phyloP scores from a whole-genome alignment of 495 filamentous ascomycete genomes.

The Lindgomyces ingoldianus region DNA sequence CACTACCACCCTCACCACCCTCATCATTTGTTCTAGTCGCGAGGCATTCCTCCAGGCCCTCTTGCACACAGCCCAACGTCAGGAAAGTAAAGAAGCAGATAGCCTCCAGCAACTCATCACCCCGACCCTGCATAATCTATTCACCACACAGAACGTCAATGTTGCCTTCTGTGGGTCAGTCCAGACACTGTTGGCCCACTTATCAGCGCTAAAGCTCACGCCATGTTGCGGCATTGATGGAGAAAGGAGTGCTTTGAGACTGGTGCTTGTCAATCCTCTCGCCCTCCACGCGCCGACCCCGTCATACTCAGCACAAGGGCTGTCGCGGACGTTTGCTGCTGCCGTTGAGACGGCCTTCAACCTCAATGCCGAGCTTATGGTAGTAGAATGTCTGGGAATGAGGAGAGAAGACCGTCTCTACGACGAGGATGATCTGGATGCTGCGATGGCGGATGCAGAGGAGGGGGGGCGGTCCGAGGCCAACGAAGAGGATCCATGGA shows the following conservation, averaged over 20 bases:
- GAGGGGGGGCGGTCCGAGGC: neutral
- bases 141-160: conserved; percentile 65
- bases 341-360: conserved; percentile 63
- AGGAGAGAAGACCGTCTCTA: conserved; percentile 35
- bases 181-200: conserved; percentile 73
- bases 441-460: neutral
- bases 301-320: conserved; percentile 82
- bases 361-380: conserved; percentile 27
- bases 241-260: conserved; percentile 33
- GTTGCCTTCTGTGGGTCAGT: conserved; percentile 72
- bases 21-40: conserved; percentile 71
- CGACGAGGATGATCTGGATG: conserved; percentile 10
- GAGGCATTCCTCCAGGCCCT: conserved; percentile 62
- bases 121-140: conserved; percentile 68
- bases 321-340: conserved; percentile 67
- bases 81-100: conserved; percentile 9
- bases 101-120: conserved; percentile 49
- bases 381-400: conserved; percentile 39
- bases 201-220: conserved; percentile 51
- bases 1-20: conserved; percentile 51
- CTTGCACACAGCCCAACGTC: conserved; percentile 26
- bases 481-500: conserved; percentile 40
- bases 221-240: neutral
- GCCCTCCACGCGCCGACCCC: conserved; percentile 68
- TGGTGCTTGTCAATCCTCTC: conserved; percentile 69